phyloP scores from a whole-genome alignment of 345 rosid species.

The Gossypium bickii region DNA sequence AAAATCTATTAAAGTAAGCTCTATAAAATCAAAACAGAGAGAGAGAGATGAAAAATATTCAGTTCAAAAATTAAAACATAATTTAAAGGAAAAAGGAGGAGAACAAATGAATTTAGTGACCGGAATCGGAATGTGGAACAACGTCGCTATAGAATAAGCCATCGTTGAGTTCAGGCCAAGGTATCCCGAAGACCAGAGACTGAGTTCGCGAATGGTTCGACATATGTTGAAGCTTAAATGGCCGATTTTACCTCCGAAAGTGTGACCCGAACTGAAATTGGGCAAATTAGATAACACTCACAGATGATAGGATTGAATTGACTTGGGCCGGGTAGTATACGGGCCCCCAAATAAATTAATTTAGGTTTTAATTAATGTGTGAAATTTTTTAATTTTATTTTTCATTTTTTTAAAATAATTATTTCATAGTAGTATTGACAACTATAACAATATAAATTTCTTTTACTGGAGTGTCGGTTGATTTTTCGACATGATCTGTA shows the following conservation, averaged over 20 bases:
- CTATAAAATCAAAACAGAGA: constrained; percentile 22
- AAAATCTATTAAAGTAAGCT: constrained; percentile 46
- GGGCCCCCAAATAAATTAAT: no score
- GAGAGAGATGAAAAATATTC: neutral
- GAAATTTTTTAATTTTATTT: no score
- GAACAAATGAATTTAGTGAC: constrained; percentile 19
- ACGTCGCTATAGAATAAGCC: constrained; percentile 64
- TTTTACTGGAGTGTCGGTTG: no score
- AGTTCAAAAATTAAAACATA: neutral
- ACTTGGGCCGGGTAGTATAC: no score
- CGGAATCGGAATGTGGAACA: constrained; percentile 50
- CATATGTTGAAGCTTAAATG: neutral
- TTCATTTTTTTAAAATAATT: no score
- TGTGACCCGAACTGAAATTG: neutral
- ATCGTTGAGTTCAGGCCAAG: constrained; percentile 79
- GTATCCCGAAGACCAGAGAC: constrained; percentile 42
- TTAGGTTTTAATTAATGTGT: no score
- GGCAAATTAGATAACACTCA: neutral
- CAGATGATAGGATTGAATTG: no score
- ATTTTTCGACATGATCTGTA: no score
- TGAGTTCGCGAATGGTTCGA: constrained; percentile 6
- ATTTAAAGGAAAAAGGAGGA: neutral
- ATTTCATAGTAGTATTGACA: no score
- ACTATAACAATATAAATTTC: no score
- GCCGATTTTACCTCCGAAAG: neutral